Base-by-base conservation (phyloP, 768 basidiomycete genomes). In the Cystobasidiopsis lactophilus region DNA sequence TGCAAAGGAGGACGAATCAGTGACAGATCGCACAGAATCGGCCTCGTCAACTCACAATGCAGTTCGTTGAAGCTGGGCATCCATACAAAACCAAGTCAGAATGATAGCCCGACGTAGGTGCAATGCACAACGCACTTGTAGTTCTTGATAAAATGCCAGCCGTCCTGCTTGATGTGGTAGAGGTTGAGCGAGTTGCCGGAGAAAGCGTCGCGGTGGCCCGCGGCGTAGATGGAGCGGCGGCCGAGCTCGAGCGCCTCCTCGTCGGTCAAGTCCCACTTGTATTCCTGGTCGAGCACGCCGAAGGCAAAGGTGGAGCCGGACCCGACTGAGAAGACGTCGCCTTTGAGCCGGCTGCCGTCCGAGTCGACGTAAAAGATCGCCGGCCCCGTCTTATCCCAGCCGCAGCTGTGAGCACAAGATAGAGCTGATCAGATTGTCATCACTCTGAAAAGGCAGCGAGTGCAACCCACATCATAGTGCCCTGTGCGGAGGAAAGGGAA, bases 311-410 rank as follows among this genome's bases (percentile, higher is more conserved):
- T 95, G 65, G 83, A 85, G 62, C 93, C 93, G 3, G 91, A 95
- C 27, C 93, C 93, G 33, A 98, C 93, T 4, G 88, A 93, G 72
- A 98, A 98, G n/a, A 96, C 67, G 66, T 98, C 79, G 48, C 93
- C 93, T 65, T 89, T 91, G 46, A 96, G 72, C 29, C 93, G 80
- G 5, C 85, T 82, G 40, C 93, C 93, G 60, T 96, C 93, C 3
- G 84, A 88, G 68, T 98, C 93, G 49, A 98, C 93, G 66, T 96
- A 96, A 71, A 88, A 96, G 26, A 98, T 72, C 21, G 85, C 77
- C 19, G 89, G 88, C 1, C 89, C 93, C 13, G 89, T 95, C 72
- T 96, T 96, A 70, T 98, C 93, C 88, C 89, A 96, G 26, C 93
- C 93, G 62, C 89, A 95, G 52, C 23, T 47, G 24, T 27, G 23